Evolutionary conservation across 2,329 filamentous ascomycete genomes (phyloP), one percentile per base, ranked within the genome.

Genomic region (Hortaea sp.): DNA sequence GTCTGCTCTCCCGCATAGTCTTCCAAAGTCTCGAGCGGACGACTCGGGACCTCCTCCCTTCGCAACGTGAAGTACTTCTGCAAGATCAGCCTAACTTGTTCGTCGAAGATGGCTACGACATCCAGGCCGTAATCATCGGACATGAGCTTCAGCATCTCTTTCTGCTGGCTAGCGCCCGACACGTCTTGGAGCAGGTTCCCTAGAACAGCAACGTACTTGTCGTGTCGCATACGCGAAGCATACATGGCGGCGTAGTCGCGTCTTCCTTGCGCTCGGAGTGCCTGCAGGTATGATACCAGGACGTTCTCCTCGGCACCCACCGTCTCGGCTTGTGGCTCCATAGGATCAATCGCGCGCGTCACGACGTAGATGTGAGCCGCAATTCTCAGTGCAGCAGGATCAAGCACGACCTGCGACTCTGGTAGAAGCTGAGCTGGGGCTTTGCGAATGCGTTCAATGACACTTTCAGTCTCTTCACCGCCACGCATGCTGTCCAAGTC

Each of bases 181-280:
- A 95, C 76, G 40, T 85, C 78, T 42, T 88, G 82, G 46, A 95
- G 69, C 46, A 94, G 84, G 44, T 79, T 77, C 47, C 83, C 86
- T 42, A 98, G 74, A 11, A 83, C 82, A 45, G 81, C 76, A 55
- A 88, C 81, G 50, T 77, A 75, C 51, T 83, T 76, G 9, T 78
- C 70, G 5, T 73, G 69, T 7, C 78, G 74, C 9, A 98, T 72
- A 56, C 87, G 82, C 6, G 88, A 88, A 51, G 86, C 89, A 64
- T 98, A 98, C 1, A 94, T 71, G 0, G 92, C 89, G 46, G 95
- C 84, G 38, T 92, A 69, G 51, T 90, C 82, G 49, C 84, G 79
- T 45, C 92, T 78, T 31, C 81, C 79, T 11, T 79, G 78, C 41
- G 84, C 74, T 39, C 85, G 80, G 34, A 98, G 69, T 50, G 85